A percentile compares a stretch with the other conserved stretches of the same genome.
Conservation (phyloP, 2,329 filamentous ascomycete species). For the Epichloe hybrida region DNA sequence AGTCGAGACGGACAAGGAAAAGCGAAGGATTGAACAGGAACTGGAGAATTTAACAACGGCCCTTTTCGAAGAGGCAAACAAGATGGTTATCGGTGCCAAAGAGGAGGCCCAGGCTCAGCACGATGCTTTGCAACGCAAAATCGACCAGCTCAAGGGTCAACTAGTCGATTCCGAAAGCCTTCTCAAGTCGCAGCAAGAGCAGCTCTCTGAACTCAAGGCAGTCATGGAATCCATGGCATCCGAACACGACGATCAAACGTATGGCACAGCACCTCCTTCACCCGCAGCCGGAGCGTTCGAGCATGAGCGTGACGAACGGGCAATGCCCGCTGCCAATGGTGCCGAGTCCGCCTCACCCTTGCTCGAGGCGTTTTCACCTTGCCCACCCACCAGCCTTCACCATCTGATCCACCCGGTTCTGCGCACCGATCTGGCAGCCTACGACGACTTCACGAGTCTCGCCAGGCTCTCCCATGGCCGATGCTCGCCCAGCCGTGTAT, state of each 20-base stretch:
- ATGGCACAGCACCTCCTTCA: slow-evolving; percentile 68
- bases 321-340: slow-evolving; percentile 13
- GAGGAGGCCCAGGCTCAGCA: slow-evolving; percentile 79
- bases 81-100: slow-evolving; percentile 84
- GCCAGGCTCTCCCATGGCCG: slow-evolving; percentile 52
- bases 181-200: slow-evolving; percentile 82
- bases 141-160: slow-evolving; percentile 76
- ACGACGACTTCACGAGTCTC: slow-evolving; percentile 73
- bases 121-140: slow-evolving; percentile 67
- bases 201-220: slow-evolving; percentile 77
- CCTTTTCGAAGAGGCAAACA: slow-evolving; percentile 96
- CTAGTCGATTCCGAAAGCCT: slow-evolving; percentile 76
- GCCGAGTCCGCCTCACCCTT: slow-evolving; percentile 21
- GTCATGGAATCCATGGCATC: slow-evolving; percentile 80
- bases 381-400: slow-evolving; percentile 58
- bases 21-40: slow-evolving; percentile 83
- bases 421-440: slow-evolving; percentile 66
- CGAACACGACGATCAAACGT: slow-evolving; percentile 57
- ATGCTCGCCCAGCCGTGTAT: slow-evolving; percentile 45
- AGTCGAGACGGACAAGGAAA: slow-evolving; percentile 58
- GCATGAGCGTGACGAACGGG: slow-evolving; percentile 30
- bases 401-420: slow-evolving; percentile 75
- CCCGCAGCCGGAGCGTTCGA: slow-evolving; percentile 64
- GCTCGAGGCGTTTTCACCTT: slow-evolving; percentile 34
- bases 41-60: slow-evolving; percentile 80